A percentile compares a stretch with the other conserved stretches of the same genome.
phyloP scores from a whole-genome alignment of 495 filamentous ascomycete species.

The Tuber indicum region DNA sequence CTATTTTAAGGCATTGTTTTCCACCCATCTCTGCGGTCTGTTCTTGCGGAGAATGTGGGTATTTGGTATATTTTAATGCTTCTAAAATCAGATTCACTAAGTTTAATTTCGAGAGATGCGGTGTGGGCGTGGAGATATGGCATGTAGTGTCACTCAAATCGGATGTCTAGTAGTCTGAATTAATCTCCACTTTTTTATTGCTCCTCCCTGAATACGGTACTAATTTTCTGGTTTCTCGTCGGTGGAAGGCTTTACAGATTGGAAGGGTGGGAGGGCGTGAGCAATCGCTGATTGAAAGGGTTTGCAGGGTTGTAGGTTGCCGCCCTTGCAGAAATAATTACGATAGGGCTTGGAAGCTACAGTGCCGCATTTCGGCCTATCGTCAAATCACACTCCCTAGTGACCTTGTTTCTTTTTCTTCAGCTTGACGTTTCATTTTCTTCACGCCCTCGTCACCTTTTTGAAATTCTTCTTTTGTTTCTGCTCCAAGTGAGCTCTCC shows the following conservation, averaged over 20 bases:
- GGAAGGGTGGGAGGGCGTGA: neutral
- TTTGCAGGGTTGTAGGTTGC: neutral
- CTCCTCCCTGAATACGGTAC: neutral
- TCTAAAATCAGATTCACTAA: neutral
- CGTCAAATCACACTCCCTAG: neutral
- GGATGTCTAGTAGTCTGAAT: neutral
- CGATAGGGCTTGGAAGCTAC: neutral
- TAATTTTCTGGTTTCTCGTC: neutral
- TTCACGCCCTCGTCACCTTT: neutral
- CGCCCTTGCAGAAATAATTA: neutral
- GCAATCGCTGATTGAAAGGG: neutral
- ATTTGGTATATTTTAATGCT: neutral
- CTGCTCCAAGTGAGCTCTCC: neutral
- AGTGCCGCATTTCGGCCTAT: neutral
- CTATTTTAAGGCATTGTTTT: neutral
- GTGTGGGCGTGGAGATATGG: neutral
- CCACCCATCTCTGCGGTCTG: neutral
- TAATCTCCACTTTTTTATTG: neutral
- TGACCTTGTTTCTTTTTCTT: neutral
- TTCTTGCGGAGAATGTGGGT: neutral
- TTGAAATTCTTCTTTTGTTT: neutral
- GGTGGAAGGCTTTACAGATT: neutral
- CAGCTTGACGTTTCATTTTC: neutral
- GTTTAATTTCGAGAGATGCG: conserved; percentile 4
- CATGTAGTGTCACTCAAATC: neutral